Evolutionary conservation across 1,284 basidiomycete species (phyloP).

Genomic region (Moniliophthora roreri): DNA sequence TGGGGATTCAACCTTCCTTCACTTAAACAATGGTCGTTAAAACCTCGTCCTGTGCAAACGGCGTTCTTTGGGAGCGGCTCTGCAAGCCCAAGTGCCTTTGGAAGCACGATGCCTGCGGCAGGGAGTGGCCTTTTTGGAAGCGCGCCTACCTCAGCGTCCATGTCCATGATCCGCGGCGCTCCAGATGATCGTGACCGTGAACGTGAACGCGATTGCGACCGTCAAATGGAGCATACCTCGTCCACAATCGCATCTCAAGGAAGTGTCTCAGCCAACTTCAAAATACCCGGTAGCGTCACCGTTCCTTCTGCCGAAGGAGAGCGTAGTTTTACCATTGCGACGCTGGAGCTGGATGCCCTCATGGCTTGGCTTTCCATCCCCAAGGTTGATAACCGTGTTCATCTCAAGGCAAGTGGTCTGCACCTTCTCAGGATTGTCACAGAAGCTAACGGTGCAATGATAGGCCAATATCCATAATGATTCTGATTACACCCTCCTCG

Average conservation of each 20-base stretch:
- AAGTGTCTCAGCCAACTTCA: conserved; percentile 29
- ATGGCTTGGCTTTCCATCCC: conserved; percentile 37
- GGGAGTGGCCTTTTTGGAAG: too few species aligned
- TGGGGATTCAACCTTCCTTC: background rate
- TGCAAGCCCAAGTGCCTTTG: too few species aligned
- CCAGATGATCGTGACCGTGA: background rate
- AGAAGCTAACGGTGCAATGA: background rate
- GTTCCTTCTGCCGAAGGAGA: conserved; percentile 30
- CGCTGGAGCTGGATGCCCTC: conserved; percentile 27
- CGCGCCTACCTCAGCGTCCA: too few species aligned
- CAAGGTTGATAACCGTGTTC: conserved; percentile 27
- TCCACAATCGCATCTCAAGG: conserved; percentile 20
- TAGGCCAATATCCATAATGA: conserved; percentile 37
- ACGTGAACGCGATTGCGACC: background rate
- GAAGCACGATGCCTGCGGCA: too few species aligned
- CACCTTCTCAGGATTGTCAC: background rate
- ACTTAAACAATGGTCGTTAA: background rate
- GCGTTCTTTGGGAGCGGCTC: too few species aligned
- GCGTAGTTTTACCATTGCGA: conserved; percentile 31
- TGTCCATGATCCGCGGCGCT: too few species aligned
- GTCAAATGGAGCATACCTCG: conserved; percentile 1
- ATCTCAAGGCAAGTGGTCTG: conserved; percentile 26
- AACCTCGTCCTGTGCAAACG: background rate
- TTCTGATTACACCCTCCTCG: conserved; percentile 36
- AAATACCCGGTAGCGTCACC: conserved; percentile 29